Conservation (phyloP, 306 rosid genomes). For the Oemleria cerasiformis region DNA sequence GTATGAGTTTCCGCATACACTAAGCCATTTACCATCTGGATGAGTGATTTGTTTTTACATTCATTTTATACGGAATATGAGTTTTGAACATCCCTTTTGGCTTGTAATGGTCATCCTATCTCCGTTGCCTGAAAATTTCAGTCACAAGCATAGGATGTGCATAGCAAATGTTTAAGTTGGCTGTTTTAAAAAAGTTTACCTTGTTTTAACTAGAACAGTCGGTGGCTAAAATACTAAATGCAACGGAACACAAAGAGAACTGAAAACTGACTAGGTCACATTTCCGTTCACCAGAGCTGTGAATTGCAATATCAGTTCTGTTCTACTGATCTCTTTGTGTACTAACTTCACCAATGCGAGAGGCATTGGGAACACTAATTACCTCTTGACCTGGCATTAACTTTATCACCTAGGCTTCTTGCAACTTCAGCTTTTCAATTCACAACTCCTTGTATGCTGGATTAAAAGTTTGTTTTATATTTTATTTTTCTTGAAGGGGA, state of each 20-base stretch:
- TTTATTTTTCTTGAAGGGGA: conserved; percentile 61
- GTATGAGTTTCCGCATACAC: background rate
- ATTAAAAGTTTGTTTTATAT: conserved; percentile 5
- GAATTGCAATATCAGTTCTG: background rate
- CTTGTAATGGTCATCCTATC: background rate
- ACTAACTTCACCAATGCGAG: background rate
- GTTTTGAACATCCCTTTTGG: no score
- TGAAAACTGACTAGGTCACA: background rate
- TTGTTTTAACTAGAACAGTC: no score
- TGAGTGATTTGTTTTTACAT: background rate
- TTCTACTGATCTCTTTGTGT: background rate
- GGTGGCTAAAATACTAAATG: no score
- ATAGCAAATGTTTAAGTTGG: no score
- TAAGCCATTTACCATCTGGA: conserved; percentile 1
- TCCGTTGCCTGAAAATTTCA: background rate
- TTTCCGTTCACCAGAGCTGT: background rate
- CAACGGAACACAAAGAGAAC: no score
- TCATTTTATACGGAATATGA: no score
- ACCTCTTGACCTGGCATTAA: background rate
- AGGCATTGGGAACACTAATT: background rate
- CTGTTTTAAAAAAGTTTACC: no score
- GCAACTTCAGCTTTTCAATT: background rate
- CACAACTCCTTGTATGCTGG: background rate
- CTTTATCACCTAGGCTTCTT: background rate
- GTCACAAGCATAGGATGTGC: background rate